A percentile compares a stretch with the other conserved stretches of the same genome.
Conservation (phyloP, 2,329 filamentous ascomycete species). For the Colletotrichum brevisporum region DNA sequence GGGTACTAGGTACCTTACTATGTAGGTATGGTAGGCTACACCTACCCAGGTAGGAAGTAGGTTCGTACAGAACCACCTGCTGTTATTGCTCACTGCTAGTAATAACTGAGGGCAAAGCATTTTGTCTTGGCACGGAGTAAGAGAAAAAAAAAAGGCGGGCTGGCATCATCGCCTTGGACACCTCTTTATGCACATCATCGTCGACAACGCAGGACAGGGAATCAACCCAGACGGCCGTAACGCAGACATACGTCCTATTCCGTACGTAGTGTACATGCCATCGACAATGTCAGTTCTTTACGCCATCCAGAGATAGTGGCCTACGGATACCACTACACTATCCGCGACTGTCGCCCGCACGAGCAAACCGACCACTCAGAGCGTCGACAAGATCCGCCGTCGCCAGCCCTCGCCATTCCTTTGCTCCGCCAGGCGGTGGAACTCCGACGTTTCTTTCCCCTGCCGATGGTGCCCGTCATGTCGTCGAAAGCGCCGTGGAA, state of each 20-base stretch:
- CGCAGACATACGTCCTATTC: too few relatives aligned
- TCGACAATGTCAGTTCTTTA: slow-evolving; percentile 1
- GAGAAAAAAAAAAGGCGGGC: neutral
- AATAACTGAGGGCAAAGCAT: too few relatives aligned
- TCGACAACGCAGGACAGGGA: slow-evolving; percentile 16
- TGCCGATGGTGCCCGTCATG: slow-evolving; percentile 26
- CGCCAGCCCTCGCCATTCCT: slow-evolving; percentile 24
- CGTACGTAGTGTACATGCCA: neutral
- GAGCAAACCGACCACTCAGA: slow-evolving; percentile 18
- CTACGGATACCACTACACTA: slow-evolving; percentile 2
- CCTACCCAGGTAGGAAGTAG: too few relatives aligned
- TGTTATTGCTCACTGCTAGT: too few relatives aligned
- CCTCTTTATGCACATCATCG: slow-evolving; percentile 35
- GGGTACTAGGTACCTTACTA: too few relatives aligned
- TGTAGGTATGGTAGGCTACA: too few relatives aligned
- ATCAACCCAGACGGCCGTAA: too few relatives aligned
- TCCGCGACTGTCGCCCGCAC: slow-evolving; percentile 7
- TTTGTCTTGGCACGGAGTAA: neutral
- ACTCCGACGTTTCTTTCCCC: slow-evolving; percentile 33
- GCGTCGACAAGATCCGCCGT: slow-evolving; percentile 3
- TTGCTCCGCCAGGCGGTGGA: slow-evolving; percentile 31
- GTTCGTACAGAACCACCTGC: too few relatives aligned
- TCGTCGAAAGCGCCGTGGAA: slow-evolving; percentile 20
- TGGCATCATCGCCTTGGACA: slow-evolving; percentile 17
- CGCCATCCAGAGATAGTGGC: neutral